Conservation (phyloP, 257 asterid species). For the Nicotiana undulata region DNA sequence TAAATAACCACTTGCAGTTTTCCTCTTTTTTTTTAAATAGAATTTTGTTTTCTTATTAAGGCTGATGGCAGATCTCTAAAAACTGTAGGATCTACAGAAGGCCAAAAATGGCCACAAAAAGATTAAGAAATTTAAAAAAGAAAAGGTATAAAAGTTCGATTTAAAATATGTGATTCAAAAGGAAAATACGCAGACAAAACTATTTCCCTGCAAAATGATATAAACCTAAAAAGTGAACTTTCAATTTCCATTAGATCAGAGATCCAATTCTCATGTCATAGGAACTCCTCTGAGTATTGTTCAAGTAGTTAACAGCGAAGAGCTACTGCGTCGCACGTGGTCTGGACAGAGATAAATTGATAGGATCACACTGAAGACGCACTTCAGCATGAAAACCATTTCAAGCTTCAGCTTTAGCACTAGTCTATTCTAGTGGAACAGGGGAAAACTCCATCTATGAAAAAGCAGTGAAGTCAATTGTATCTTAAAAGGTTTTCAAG, state of each 20-base stretch:
- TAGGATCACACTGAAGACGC: not conserved
- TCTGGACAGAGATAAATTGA: not conserved
- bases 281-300: not conserved
- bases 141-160: not conserved
- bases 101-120: not conserved
- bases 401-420: not conserved
- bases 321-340: not conserved
- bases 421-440: not conserved
- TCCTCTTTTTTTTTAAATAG: too few relatives aligned
- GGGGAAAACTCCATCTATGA: not conserved
- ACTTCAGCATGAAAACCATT: not conserved
- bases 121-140: not conserved
- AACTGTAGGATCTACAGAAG: too few relatives aligned
- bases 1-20: too few relatives aligned
- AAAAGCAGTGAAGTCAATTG: not conserved
- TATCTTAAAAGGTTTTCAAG: not conserved
- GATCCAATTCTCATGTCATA: not conserved
- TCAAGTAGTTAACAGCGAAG: not conserved
- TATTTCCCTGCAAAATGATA: not conserved
- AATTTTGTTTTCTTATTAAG: not conserved
- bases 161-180: not conserved
- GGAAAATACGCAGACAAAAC: not conserved
- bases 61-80: too few relatives aligned
- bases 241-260: not conserved
- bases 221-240: not conserved